Evolutionary conservation across 73 alveolate species (phyloP), one percentile per base, ranked within the genome.

Genomic region (Blepharisma stoltei): DNA sequence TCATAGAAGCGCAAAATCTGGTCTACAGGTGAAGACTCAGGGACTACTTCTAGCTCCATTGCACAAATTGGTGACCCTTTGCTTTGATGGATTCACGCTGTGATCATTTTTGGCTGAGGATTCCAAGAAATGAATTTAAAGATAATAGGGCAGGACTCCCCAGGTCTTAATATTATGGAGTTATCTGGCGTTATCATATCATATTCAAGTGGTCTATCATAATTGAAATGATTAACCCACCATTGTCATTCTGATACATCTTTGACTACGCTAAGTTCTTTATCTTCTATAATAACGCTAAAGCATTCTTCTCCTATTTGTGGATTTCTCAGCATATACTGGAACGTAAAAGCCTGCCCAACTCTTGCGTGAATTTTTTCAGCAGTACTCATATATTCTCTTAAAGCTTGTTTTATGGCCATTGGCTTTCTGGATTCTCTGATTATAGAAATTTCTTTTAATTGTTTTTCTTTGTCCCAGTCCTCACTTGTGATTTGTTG

Each of bases 1-100:
- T 87, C 94, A 55, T 87, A 87, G 65, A 83, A 87, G 8, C 89
- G 27, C 76, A 87, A 87, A 5, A 69, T 70, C 9, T 83, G 80
- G 78, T 87, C 94, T 1, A 88, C 75, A 23, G 66, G 76, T 9
- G 55, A 48, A 37, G 85, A 82, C 55, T 85, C 48, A 46, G 94
- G 94, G 54, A 70, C 76, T n/a, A 87, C 75, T n/a, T 83, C 77
- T 9, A 87, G 21, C 6, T 70, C 85, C 67, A 87, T 50, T 5
- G 88, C 80, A 25, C 71, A 18, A 4, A 87, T 44, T 7, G 92
- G 84, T 55, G 82, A 46, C 38, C 83, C 70, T 50, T 77, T 78
- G 11, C 78, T 38, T 43, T 77, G 78, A 38, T 66, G 6, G 25
- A 87, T 18, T 6, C 86, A 65, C 6, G 79, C 53, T 47, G 50